Evolutionary conservation across 202 grass and related monocot genomes (phyloP).

Genomic region (Elaeis oleifera): DNA sequence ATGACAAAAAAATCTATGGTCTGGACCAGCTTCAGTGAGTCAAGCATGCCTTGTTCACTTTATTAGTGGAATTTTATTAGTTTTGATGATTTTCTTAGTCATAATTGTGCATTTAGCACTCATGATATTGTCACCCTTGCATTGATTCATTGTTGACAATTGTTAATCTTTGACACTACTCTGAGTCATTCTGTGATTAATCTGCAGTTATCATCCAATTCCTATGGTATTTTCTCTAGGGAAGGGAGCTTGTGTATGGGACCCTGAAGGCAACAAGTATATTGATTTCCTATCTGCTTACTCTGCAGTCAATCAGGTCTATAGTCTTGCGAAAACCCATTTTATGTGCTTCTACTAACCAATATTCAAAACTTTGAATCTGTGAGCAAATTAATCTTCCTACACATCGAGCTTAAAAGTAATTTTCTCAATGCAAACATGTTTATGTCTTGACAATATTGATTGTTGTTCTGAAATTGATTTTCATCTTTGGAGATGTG

Average conservation of each 20-base stretch:
- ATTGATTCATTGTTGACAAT: background rate
- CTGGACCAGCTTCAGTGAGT: too few species aligned
- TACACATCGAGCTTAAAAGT: background rate
- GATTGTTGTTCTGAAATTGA: background rate
- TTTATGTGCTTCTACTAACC: background rate
- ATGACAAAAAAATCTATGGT: too few species aligned
- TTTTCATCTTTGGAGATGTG: background rate
- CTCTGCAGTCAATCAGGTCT: slow-evolving; percentile 94
- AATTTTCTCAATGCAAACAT: background rate
- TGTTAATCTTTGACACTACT: slow-evolving; percentile 18
- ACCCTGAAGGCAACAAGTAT: slow-evolving; percentile 97
- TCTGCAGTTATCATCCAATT: slow-evolving; percentile 78
- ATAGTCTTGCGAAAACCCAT: background rate
- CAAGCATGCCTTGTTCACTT: too few species aligned
- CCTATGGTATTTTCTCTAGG: slow-evolving; percentile 88
- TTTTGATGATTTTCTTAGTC: too few species aligned
- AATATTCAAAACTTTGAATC: too few species aligned
- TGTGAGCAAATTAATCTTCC: background rate
- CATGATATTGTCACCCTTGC: too few species aligned
- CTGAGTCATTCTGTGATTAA: background rate
- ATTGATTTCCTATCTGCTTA: slow-evolving; percentile 94
- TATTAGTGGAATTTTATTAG: too few species aligned
- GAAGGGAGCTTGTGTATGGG: slow-evolving; percentile 63
- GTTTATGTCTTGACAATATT: background rate
- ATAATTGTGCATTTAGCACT: too few species aligned